phyloP scores from a whole-genome alignment of 225 moss, liverwort and hornwort genomes.

The Neckera pumila region DNA sequence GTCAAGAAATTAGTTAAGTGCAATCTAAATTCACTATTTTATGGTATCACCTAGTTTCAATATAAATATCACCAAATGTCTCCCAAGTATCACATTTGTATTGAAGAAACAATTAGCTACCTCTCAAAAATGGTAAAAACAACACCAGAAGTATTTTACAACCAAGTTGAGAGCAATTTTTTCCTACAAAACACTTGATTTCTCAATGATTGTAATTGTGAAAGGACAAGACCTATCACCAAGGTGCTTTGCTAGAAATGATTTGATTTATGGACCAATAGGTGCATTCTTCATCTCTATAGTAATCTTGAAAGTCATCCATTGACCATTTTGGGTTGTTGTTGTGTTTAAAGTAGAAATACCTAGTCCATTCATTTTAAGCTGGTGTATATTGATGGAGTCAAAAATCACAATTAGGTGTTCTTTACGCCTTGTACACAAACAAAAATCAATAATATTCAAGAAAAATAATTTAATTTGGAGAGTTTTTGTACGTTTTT shows the following conservation, averaged over 20 bases:
- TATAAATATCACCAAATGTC: too few relatives aligned
- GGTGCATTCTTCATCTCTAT: background rate
- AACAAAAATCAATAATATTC: background rate
- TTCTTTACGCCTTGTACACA: too few relatives aligned
- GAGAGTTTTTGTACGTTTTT: too few relatives aligned
- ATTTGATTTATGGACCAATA: accelerated
- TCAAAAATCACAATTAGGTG: background rate
- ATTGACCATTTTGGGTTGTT: background rate
- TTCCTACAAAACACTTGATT: accelerated
- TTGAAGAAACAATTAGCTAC: too few relatives aligned
- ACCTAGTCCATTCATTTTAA: accelerated
- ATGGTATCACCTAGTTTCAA: too few relatives aligned
- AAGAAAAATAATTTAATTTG: too few relatives aligned
- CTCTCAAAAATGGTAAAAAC: background rate
- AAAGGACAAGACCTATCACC: too few relatives aligned
- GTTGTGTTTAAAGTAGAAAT: background rate
- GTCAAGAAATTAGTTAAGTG: too few relatives aligned
- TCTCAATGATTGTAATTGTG: accelerated
- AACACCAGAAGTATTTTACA: accelerated
- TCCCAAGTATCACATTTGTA: too few relatives aligned
- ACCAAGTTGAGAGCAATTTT: background rate
- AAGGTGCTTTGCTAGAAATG: background rate
- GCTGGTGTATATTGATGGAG: background rate
- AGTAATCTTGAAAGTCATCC: too few relatives aligned
- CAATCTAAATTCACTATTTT: too few relatives aligned